Conservation (phyloP, 1,139 yeast genomes). For the Blastobotrys raffinosifermentans region DNA sequence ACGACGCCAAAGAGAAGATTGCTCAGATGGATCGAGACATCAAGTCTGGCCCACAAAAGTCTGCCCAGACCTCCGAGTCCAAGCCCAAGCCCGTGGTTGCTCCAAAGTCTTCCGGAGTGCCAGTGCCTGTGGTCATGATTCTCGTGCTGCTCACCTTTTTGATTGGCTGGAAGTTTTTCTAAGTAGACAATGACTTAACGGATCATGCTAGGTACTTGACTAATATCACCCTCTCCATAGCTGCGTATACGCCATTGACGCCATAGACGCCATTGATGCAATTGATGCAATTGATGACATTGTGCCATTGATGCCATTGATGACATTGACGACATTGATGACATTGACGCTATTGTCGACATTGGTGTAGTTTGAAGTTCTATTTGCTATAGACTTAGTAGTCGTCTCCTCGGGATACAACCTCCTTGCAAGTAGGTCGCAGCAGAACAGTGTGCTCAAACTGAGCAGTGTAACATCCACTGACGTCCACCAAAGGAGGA, state of each 20-base stretch:
- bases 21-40: constrained; percentile 18
- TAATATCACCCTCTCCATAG: no score
- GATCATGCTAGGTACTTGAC: no score
- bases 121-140: constrained; percentile 46
- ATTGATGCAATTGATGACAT: no score
- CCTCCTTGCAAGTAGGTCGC: constrained; percentile 90
- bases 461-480: constrained; percentile 92
- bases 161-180: constrained; percentile 55
- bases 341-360: no score
- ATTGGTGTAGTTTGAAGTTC: constrained; percentile 54
- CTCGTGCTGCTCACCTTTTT: constrained; percentile 53
- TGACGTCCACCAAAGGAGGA: constrained; percentile 87
- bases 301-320: no score
- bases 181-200: no score
- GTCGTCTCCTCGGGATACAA: constrained; percentile 92
- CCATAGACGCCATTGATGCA: no score
- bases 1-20: constrained; percentile 21
- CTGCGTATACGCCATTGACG: no score
- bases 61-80: constrained; percentile 9
- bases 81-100: neutral
- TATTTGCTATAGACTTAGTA: constrained; percentile 47
- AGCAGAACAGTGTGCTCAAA: constrained; percentile 88
- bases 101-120: constrained; percentile 39
- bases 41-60: constrained; percentile 15
- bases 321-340: no score